Evolutionary conservation across 2,329 filamentous ascomycete genomes (phyloP), one percentile per base, ranked within the genome.

Genomic region (Stemphylium lycopersici): DNA sequence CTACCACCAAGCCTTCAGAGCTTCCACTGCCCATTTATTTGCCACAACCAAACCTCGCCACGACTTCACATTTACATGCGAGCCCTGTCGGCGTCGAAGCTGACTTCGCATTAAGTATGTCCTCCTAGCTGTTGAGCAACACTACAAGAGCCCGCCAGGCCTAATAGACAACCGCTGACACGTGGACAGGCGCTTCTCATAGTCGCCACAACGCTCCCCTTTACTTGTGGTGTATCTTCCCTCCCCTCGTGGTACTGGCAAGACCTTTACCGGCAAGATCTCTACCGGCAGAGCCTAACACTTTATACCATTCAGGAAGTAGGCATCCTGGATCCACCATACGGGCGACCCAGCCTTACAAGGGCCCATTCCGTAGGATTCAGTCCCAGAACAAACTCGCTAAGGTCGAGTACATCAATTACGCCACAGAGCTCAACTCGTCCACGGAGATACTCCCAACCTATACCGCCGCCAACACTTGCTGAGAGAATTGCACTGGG

Each of bases 141-240:
- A 3, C 24, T 34, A 12, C 42, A 34, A 6, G 22, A 11, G 16
- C 4, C 18, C 7, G 5, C n/a, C 1, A 2, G 18, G 8, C 22
- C 6, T 22, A 13, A 20, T 2, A 44, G 13, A 5, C 38, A 8
- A 12, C 15, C 22, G n/a, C 20, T 45, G 22, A 45, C 8, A 15
- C n/a, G 26, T 13, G 8, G 5, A 29, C 20, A 45, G 32, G 36
- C 48, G 18, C 22, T 20, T 44, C 36, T 29, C 18, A 22, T 32
- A 46, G 52, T 53, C 55, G 40, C 33, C 56, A 62, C 32, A 46
- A 59, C 61, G 58, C 54, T 59, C 48, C 32, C 54, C 11, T 42
- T 55, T 15, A 46, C 41, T 31, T 60, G 55, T 36, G 56, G 37
- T 24, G 33, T 52, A 38, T 61, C 53, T 22, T 48, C 50, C 39